Base-by-base conservation (phyloP, 2,329 filamentous ascomycete genomes). In the Akanthomyces dipterigenus region DNA sequence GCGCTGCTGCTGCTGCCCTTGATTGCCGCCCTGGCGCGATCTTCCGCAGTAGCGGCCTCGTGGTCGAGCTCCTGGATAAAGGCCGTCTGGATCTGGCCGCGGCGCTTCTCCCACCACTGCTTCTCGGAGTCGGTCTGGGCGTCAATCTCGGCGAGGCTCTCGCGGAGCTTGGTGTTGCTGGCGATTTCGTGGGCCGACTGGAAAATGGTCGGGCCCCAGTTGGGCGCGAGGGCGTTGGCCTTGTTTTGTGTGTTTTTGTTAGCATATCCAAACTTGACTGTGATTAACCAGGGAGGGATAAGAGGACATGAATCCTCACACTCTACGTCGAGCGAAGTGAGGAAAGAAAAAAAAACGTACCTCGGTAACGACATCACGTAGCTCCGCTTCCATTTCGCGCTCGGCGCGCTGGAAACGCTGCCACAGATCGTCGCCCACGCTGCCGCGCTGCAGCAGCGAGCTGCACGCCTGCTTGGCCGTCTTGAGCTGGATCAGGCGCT, bases 111-210 rank as follows among this genome's bases (percentile, higher is more conserved):
- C 95, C 95, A 99, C 91, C 92, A 96, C 70, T 88, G 82, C 77
- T 89, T 90, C 77, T 98, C 95, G 45, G 85, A 79, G 11, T 83
- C 81, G 1, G 86, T 79, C 70, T 90, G 88, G 31, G 80, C 77
- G 68, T 93, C 87, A 62, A 96, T 86, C 64, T 92, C 88, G 51
- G 87, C 83, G 22, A 96, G 81, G 55, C 88, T 84, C 66, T 88
- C 81, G 66, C 91, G 89, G 70, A 96, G 83, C 51, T 87, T 77
- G 46, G 85, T 83, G 77, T 97, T 97, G 71, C 91, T 88, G 63
- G 89, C 87, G 76, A 99, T 97, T 76, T 99, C 95, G 76, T 96
- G 96, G 60, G 95, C 95, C 50, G 90, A 93, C 76, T 99, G 95
- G 83, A 99, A 99, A 73, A 99, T 98, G 61, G 85, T 86, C 72